A percentile compares a stretch with the other conserved stretches of the same genome.
phyloP scores from a whole-genome alignment of 2,329 filamentous ascomycete genomes.

The Didymella pinodella region DNA sequence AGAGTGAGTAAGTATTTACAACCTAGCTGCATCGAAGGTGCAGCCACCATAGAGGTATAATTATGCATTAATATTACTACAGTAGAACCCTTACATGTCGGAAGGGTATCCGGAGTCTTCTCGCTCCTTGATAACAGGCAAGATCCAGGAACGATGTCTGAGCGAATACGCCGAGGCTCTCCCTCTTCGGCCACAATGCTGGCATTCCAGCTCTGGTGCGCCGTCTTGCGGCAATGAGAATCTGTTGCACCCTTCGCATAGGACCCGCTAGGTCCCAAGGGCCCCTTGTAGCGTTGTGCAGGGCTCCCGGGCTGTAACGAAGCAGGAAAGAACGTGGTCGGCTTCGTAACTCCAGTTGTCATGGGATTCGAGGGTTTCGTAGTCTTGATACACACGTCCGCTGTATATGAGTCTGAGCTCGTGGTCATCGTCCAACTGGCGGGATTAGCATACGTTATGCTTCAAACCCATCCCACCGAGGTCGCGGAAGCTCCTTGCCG shows the following conservation, averaged over 20 bases:
- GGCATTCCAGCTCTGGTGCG: neutral
- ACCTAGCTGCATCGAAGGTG: no score
- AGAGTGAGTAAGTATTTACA: neutral
- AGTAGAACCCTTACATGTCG: neutral
- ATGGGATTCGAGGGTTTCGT: constrained; percentile 69
- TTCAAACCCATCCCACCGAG: neutral
- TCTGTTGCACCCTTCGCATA: neutral
- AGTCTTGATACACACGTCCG: constrained; percentile 79
- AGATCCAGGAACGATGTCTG: neutral
- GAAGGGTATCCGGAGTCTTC: constrained; percentile 5
- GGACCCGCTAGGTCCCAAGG: neutral
- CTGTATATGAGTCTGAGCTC: constrained; percentile 78
- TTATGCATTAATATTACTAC: constrained; percentile 14
- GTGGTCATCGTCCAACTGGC: constrained; percentile 63
- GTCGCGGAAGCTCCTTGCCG: neutral
- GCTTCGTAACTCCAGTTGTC: constrained; percentile 72
- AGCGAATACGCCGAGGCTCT: neutral
- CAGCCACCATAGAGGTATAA: neutral
- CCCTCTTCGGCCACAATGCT: neutral
- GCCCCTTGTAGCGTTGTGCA: neutral
- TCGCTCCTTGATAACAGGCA: neutral
- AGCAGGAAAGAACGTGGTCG: constrained; percentile 64
- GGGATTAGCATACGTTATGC: constrained; percentile 14
- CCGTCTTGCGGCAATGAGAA: neutral
- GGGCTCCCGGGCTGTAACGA: neutral